Conservation (phyloP, 2,329 filamentous ascomycete genomes). For the Fusarium virguliforme region DNA sequence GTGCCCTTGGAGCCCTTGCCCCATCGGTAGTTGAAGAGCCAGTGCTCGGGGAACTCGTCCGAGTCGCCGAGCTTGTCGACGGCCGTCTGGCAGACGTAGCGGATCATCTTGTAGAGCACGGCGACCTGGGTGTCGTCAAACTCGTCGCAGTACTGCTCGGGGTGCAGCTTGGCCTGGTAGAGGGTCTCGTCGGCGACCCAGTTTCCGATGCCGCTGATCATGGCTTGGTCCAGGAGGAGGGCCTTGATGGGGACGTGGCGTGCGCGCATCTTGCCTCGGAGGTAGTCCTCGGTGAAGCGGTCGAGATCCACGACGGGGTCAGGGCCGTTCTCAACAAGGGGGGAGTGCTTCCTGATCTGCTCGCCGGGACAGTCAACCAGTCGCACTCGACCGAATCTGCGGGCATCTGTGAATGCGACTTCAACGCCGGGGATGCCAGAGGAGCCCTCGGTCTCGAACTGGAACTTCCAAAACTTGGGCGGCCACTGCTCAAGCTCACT, state of each 20-base stretch:
- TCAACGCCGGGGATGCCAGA: conserved; percentile 69
- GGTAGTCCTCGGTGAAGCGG: conserved; percentile 81
- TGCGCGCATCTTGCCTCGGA: conserved; percentile 78
- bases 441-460: conserved; percentile 75
- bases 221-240: conserved; percentile 87
- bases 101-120: conserved; percentile 79
- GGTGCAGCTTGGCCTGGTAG: conserved; percentile 90
- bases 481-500: conserved; percentile 81
- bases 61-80: conserved; percentile 86
- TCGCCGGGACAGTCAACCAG: conserved; percentile 85
- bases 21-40: conserved; percentile 93
- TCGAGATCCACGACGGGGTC: conserved; percentile 90
- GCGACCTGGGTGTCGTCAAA: conserved; percentile 81
- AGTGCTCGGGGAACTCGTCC: conserved; percentile 86
- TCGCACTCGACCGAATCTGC: conserved; percentile 84
- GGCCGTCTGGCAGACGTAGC: conserved; percentile 85
- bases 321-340: conserved; percentile 92
- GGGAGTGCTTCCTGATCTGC: conserved; percentile 82
- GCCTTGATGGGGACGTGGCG: conserved; percentile 93
- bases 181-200: conserved; percentile 98
- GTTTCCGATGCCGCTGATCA: conserved; percentile 94
- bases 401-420: conserved; percentile 87
- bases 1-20: conserved; percentile 86
- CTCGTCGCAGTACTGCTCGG: conserved; percentile 92
- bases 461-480: conserved; percentile 91